Base-by-base conservation (phyloP, 345 rosid genomes). In the Raphanus sativus region DNA sequence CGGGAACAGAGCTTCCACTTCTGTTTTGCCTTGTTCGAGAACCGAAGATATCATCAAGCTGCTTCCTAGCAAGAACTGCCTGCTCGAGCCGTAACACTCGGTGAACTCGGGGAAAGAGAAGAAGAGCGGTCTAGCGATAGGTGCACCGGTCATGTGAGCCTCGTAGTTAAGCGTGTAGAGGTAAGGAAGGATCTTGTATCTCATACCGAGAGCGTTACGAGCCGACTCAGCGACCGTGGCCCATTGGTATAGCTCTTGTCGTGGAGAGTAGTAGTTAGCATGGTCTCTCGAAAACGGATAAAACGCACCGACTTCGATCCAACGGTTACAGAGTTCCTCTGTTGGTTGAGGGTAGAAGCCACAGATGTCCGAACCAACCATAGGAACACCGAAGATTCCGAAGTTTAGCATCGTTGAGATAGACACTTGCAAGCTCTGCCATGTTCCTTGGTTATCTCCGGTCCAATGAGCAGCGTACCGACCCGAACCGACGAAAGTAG, bases 221-320 rank as follows among this genome's bases (percentile, higher is more conserved):
- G 97, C 97, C 0, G 98, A 94, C 15, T 86, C 76, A 0, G 97
- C 89, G 1, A 92, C 98, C 0, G 92, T 86, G 1, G 77, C 81
- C 99, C 98, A 94, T 62, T 92, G 98, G 81, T 94, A 92, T 63
- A 95, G 97, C 87, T 94, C 97, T 81, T 94, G 94, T 60, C 98
- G 86, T 7, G 99, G 99, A 6, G 99, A 88, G 76, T 90, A 88
- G 85, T 50, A 92, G 70, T 92, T 89, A 1, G 99, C 97, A 30
- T 92, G 99, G 77, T 94, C 98, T 82, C 98, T 88, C 0, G 98
- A 89, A 85, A 95, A 94, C 0, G 99, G 99, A 48, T 94, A 94
- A 73, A 94, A 94, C 2, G 97, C 97, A 0, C 99, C 99, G 0
- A 94, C 87, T 80, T 94, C 94, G 5, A 94, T 94, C 99, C 99